phyloP scores from a whole-genome alignment of 202 grass and related monocot genomes.

The Alloteropsis angusta region DNA sequence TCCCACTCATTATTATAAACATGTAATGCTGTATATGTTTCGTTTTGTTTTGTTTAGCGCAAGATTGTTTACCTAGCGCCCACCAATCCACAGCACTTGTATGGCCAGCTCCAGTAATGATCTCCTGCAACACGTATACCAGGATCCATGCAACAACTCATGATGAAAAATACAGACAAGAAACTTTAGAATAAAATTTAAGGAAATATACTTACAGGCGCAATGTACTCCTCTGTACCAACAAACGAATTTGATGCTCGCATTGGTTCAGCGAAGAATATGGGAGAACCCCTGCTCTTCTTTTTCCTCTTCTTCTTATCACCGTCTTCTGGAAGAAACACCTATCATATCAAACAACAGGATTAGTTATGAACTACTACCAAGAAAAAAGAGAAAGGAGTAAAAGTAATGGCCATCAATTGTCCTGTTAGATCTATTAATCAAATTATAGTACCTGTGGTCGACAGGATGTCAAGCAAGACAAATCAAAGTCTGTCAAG shows the following conservation, averaged over 20 bases:
- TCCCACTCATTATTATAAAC: neutral
- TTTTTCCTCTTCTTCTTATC: conserved; percentile 41
- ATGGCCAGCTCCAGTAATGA: conserved; percentile 83
- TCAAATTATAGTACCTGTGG: conserved; percentile 51
- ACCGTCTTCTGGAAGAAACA: conserved; percentile 49
- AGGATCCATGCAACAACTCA: conserved; percentile 1
- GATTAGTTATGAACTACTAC: neutral
- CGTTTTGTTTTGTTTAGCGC: neutral
- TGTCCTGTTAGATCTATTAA: neutral
- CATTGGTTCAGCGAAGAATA: conserved; percentile 87
- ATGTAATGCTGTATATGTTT: neutral
- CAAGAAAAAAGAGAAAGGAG: neutral
- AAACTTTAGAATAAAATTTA: neutral
- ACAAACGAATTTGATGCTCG: conserved; percentile 97
- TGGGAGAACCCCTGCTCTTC: conserved; percentile 45
- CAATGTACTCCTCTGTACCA: conserved; percentile 97
- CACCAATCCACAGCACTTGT: conserved; percentile 97
- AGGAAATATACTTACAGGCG: conserved; percentile 53
- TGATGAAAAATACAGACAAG: neutral
- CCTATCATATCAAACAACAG: conserved; percentile 37
- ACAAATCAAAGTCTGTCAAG: conserved; percentile 85
- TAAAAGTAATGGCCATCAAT: neutral
- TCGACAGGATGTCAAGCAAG: conserved; percentile 70
- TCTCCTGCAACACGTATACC: conserved; percentile 49
- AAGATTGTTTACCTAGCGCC: conserved; percentile 54